A percentile compares a stretch with the other conserved stretches of the same genome.
phyloP scores from a whole-genome alignment of 176 grass and related monocot species.

The Elaeis guineensis region DNA sequence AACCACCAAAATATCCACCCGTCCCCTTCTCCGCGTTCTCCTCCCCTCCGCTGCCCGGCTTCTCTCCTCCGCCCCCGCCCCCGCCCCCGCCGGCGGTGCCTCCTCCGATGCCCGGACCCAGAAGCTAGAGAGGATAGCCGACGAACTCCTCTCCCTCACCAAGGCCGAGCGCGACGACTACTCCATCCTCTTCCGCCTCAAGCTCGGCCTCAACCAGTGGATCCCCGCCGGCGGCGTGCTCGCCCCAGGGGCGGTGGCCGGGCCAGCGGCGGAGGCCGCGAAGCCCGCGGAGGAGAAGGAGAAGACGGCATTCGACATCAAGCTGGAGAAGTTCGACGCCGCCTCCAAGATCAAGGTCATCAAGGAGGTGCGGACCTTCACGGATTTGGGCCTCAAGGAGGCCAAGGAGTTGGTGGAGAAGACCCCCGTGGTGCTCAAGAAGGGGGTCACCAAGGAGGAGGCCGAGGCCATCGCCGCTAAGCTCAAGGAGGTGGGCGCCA shows the following conservation, averaged over 20 bases:
- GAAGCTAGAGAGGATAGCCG: conserved; percentile 53
- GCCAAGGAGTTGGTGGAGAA: conserved; percentile 98
- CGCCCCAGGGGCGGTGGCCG: not conserved
- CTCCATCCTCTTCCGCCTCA: conserved; percentile 53
- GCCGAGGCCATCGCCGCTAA: conserved; percentile 79
- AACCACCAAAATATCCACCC: no score
- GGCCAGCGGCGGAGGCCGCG: conserved; percentile 7
- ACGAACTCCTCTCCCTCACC: conserved; percentile 48
- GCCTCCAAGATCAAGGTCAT: conserved; percentile 97
- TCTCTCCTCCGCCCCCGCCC: no score
- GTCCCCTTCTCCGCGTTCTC: no score
- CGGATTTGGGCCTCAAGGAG: conserved; percentile 85
- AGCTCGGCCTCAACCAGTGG: conserved; percentile 50
- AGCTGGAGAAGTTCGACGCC: conserved; percentile 91
- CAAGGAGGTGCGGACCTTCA: conserved; percentile 89
- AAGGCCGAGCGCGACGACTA: conserved; percentile 49
- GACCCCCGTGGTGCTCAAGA: conserved; percentile 64
- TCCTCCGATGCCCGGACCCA: conserved; percentile 19
- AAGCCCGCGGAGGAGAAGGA: conserved; percentile 26
- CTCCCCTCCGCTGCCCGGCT: no score
- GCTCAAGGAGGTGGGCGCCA: conserved; percentile 80
- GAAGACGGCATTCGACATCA: conserved; percentile 76
- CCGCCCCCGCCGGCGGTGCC: not conserved
- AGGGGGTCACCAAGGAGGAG: conserved; percentile 81
- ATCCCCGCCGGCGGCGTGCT: conserved; percentile 22